Conservation (phyloP, 805 yeast genomes). For the Metschnikowia bowlesiae region DNA sequence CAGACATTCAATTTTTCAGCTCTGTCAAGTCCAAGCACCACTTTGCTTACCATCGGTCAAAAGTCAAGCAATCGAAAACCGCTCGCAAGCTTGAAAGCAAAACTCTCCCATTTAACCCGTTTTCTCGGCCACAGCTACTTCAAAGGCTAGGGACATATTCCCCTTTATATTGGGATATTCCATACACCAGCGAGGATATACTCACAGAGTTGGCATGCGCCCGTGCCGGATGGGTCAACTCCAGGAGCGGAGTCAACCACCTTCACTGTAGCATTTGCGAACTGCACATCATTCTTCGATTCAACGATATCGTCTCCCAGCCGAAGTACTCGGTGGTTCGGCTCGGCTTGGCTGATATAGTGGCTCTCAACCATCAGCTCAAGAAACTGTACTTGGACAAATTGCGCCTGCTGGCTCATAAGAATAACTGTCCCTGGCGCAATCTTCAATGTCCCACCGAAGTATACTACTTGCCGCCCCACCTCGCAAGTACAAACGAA, state of each 20-base stretch:
- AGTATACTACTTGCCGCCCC: conserved; percentile 34
- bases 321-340: conserved; percentile 10
- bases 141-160: conserved; percentile 42
- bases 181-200: conserved; percentile 12
- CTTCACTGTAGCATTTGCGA: conserved; percentile 33
- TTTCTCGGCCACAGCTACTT: conserved; percentile 29
- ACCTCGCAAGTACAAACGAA: conserved; percentile 27
- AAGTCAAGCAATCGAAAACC: conserved; percentile 6
- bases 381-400: conserved; percentile 23
- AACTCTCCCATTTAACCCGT: conserved; percentile 31
- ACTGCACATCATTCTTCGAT: conserved; percentile 26
- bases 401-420: conserved; percentile 26
- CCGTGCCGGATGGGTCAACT: conserved; percentile 47
- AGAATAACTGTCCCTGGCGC: conserved; percentile 34
- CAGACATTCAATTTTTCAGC: conserved; percentile 38
- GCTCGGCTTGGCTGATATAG: conserved; percentile 20
- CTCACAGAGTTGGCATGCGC: conserved; percentile 48
- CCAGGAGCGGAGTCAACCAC: conserved; percentile 24
- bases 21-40: conserved; percentile 33
- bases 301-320: conserved; percentile 17
- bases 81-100: conserved; percentile 8
- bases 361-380: conserved; percentile 22
- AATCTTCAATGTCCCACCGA: conserved; percentile 30
- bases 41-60: conserved; percentile 33
- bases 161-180: conserved; percentile 46